Conservation (phyloP, 176 grass and related monocot genomes). For the Eleusine coracana region DNA sequence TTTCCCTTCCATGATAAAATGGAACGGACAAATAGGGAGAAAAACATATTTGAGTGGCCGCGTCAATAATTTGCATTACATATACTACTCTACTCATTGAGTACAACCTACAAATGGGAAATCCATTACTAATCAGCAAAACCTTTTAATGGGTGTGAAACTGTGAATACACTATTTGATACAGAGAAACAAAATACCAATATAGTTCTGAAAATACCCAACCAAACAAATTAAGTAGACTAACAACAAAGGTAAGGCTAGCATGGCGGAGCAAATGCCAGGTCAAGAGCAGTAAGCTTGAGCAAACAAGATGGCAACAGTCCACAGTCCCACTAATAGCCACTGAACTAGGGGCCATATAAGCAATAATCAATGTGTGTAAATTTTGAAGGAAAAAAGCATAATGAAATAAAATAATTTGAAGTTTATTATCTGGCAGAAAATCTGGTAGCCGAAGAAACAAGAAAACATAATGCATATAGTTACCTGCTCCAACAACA, state of each 20-base stretch:
- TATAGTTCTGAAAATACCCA: constrained; percentile 3
- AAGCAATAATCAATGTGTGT: background rate
- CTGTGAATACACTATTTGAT: background rate
- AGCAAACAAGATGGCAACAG: background rate
- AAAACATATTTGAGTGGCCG: background rate
- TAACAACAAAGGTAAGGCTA: background rate
- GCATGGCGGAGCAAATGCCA: background rate
- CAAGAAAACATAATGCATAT: constrained; percentile 15
- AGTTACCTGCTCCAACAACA: constrained; percentile 94
- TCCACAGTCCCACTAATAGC: background rate
- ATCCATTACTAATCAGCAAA: no score
- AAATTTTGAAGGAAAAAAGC: background rate
- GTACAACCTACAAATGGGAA: background rate
- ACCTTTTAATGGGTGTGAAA: background rate
- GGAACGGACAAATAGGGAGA: background rate
- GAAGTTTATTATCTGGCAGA: background rate
- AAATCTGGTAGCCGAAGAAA: background rate
- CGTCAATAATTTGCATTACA: background rate
- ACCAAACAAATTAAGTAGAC: background rate
- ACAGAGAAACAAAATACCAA: background rate
- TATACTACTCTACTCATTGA: background rate
- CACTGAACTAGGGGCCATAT: background rate
- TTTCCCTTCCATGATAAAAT: background rate
- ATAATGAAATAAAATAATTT: constrained; percentile 2
- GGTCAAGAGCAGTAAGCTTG: background rate